Base-by-base conservation (phyloP, 163 green algal species). In the Chlamydomonas reinhardtii region DNA sequence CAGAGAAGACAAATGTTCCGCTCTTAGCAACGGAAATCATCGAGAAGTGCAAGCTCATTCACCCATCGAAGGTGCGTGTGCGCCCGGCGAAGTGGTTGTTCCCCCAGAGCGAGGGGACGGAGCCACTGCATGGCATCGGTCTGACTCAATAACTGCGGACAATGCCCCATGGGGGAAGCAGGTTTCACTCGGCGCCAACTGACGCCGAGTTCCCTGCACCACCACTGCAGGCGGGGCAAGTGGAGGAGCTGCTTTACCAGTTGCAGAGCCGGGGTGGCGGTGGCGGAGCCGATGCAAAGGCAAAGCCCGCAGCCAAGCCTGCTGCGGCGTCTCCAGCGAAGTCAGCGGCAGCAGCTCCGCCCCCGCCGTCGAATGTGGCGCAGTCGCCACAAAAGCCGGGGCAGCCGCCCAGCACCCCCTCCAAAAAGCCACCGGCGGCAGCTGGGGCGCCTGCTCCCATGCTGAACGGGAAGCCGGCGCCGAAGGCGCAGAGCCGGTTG, bases 41-140 rank as follows among this genome's bases (percentile, higher is more conserved):
- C 14, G 90, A 94, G 6, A 95, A 94, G 32, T 96, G 91, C 92
- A 98, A 97, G 88, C 93, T 97, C 11, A 96, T 98, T 39, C 93
- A 96, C 69, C 87, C 92, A 3, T 94, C 83, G 27, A 96, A 97
- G 94, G 91, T 97, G 59, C 64, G 89, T 0, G 82, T 12, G 12
- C 56, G n/a, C 59, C 39, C 27, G 24, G 27, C n/a, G 17, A 76
- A 16, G 22, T 72, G 5, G 8, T 52, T 31, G 24, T 71, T 8
- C 9, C 8, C 4, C 43, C 43, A 12, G 24, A 29, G 4, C 52
- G 9, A 19, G 48, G 48, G 1, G 19, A 31, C 59, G 22, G 24
- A 4, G 59, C n/a, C 59, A 31, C 31, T 22, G 22, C 24, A 16
- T 29, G 59, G 59, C 59, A 15, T 31, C 24, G 5, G 31, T n/a